Percentiles rank a stretch among this genome's conserved stretches.
phyloP scores from a whole-genome alignment of 331 rosid genomes.

The Malus hybrid region DNA sequence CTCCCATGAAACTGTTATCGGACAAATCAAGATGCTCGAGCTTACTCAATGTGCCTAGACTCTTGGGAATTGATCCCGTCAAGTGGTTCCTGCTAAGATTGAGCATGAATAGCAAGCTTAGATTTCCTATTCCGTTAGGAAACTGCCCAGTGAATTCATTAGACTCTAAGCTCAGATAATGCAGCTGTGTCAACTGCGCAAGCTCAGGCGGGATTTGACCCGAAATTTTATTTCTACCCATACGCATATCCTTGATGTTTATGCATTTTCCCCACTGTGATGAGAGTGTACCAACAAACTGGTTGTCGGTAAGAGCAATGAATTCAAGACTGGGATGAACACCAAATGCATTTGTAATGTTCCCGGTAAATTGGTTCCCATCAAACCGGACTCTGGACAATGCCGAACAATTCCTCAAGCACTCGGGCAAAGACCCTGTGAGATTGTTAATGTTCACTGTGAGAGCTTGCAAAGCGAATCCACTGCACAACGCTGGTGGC shows the following conservation, averaged over 20 bases:
- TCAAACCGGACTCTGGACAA: constrained; percentile 18
- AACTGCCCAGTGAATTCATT: constrained; percentile 20
- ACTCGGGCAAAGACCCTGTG: constrained; percentile 21
- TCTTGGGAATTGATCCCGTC: constrained; percentile 37
- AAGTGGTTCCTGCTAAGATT: constrained; percentile 48
- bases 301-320: constrained; percentile 9
- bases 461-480: neutral
- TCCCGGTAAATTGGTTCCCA: constrained; percentile 12
- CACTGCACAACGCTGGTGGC: constrained; percentile 19
- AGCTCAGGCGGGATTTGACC: constrained; percentile 35
- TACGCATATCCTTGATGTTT: constrained; percentile 30
- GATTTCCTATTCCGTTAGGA: constrained; percentile 44
- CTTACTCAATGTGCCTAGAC: constrained; percentile 16
- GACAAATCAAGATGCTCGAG: constrained; percentile 42
- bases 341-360: constrained; percentile 22
- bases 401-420: constrained; percentile 23
- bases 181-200: neutral
- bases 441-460: constrained; percentile 20
- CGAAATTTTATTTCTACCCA: constrained; percentile 35
- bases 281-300: constrained; percentile 22
- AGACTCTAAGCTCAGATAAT: neutral
- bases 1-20: constrained; percentile 38
- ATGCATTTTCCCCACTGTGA: constrained; percentile 14
- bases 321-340: constrained; percentile 1
- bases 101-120: constrained; percentile 25